Percentiles rank a stretch among this genome's conserved stretches.
These are phyloP conservation scores for Phytophthora kernoviae DNA, from an alignment of 352 stramenopile species.

Conservation along the genomic window DNA sequence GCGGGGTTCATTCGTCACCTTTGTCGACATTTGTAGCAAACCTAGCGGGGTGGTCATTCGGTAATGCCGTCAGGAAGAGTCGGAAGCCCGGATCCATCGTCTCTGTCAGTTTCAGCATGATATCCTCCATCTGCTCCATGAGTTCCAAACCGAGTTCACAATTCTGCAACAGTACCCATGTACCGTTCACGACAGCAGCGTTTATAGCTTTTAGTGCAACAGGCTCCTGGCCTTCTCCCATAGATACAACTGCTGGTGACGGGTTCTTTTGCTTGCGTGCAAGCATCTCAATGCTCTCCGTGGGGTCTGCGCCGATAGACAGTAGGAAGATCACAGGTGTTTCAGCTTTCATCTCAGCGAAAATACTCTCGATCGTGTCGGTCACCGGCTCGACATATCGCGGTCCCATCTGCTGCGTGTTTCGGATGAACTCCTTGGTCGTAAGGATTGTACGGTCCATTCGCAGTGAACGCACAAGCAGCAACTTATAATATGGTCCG, in stretches of 20 bases:
- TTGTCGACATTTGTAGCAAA: constrained; percentile 98
- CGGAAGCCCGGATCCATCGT: constrained; percentile 96
- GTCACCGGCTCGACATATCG: constrained; percentile 98
- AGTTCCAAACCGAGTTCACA: constrained; percentile 97
- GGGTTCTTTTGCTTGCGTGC: constrained; percentile 97
- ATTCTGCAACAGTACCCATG: constrained; percentile 98
- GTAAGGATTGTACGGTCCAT: constrained; percentile 98
- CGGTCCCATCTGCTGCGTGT: constrained; percentile 96
- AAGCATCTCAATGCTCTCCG: constrained; percentile 97
- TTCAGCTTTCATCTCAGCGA: constrained; percentile 94
- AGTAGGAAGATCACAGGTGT: constrained; percentile 98
- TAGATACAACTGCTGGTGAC: constrained; percentile 95
- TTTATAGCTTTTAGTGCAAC: constrained; percentile 98
- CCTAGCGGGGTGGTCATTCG: constrained; percentile 96
- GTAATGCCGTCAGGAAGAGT: constrained; percentile 97
- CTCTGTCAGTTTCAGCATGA: constrained; percentile 95
- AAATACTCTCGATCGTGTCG: constrained; percentile 98
- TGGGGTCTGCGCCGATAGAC: constrained; percentile 97
- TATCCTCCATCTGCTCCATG: constrained; percentile 99
- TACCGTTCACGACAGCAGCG: constrained; percentile 95
- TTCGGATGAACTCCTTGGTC: constrained; percentile 98
- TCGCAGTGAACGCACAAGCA: constrained; percentile 96
- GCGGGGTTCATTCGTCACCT: constrained; percentile 98
- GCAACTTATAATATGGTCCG: constrained; percentile 96
- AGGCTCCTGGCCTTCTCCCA: constrained; percentile 98